These are phyloP conservation scores for Lenwebbia sp. DNA, from an alignment of 345 rosid genomes.

Conservation along the genomic window DNA sequence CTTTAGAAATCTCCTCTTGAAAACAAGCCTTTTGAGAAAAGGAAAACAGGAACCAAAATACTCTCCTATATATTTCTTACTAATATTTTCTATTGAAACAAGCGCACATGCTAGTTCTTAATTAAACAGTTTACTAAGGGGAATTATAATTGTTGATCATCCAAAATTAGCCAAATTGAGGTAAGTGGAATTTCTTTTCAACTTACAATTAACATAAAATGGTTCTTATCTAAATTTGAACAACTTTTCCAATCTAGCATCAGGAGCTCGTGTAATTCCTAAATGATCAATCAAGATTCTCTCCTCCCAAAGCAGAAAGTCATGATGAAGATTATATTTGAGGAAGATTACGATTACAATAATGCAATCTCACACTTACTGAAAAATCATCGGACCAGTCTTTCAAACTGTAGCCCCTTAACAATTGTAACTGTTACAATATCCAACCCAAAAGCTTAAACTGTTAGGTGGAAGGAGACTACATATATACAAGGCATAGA, in stretches of 20 bases:
- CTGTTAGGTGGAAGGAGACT: background rate
- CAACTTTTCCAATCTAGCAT: no score
- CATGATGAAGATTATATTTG: no score
- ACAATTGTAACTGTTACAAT: background rate
- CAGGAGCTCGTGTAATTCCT: no score
- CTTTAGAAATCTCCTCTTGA: background rate
- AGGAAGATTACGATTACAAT: no score
- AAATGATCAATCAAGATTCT: no score
- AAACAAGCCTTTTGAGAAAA: background rate
- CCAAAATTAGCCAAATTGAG: background rate
- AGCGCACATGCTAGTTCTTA: background rate
- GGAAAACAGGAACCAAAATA: background rate
- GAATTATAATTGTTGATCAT: background rate
- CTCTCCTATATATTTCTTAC: background rate
- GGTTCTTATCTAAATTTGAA: background rate
- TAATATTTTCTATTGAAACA: background rate
- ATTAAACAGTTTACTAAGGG: background rate
- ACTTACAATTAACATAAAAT: background rate
- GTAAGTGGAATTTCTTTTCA: background rate
- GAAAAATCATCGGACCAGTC: no score
- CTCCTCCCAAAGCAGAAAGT: no score
- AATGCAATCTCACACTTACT: no score
- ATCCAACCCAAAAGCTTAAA: background rate
- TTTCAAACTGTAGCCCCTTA: no score
- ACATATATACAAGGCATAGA: background rate